A percentile compares a stretch with the other conserved stretches of the same genome.
Evolutionary conservation across 2,329 filamentous ascomycete genomes (phyloP).

Genomic region (Capronia americana): DNA sequence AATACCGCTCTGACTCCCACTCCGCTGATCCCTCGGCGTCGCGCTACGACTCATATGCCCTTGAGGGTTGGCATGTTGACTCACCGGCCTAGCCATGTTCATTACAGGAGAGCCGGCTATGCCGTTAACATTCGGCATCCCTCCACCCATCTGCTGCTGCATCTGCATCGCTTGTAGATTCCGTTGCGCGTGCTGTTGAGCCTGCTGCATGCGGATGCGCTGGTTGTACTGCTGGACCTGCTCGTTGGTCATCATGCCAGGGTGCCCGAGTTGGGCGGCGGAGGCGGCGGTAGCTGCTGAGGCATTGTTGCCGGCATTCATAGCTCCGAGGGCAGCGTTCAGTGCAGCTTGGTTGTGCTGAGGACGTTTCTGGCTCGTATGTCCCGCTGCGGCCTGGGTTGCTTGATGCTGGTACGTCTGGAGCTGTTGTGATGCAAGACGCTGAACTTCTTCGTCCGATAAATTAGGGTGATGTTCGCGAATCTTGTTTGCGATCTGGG

Average conservation of each 20-base stretch:
- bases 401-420: conserved; percentile 50
- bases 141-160: conserved; percentile 43
- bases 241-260: conserved; percentile 52
- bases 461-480: conserved; percentile 59
- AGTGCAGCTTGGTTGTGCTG: conserved; percentile 59
- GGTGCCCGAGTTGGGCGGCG: conserved; percentile 40
- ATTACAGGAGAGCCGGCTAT: conserved; percentile 53
- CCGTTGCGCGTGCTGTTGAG: conserved; percentile 46
- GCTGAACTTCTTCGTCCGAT: conserved; percentile 60
- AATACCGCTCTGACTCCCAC: conserved; percentile 45
- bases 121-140: conserved; percentile 35
- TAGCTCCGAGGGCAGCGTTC: conserved; percentile 56
- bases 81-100: conserved; percentile 47
- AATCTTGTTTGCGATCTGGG: conserved; percentile 60
- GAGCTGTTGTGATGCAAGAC: conserved; percentile 59
- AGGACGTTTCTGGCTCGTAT: conserved; percentile 38
- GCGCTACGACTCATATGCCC: conserved; percentile 52
- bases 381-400: conserved; percentile 46
- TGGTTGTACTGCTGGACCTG: conserved; percentile 60
- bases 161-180: conserved; percentile 38
- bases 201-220: conserved; percentile 60
- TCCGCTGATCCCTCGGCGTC: conserved; percentile 55
- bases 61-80: conserved; percentile 36
- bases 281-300: conserved; percentile 33
- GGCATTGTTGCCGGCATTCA: conserved; percentile 49